These are phyloP conservation scores for Magnolia kwangsiensis DNA, from an alignment of 164 flowering plant genomes.

Conservation along the genomic window DNA sequence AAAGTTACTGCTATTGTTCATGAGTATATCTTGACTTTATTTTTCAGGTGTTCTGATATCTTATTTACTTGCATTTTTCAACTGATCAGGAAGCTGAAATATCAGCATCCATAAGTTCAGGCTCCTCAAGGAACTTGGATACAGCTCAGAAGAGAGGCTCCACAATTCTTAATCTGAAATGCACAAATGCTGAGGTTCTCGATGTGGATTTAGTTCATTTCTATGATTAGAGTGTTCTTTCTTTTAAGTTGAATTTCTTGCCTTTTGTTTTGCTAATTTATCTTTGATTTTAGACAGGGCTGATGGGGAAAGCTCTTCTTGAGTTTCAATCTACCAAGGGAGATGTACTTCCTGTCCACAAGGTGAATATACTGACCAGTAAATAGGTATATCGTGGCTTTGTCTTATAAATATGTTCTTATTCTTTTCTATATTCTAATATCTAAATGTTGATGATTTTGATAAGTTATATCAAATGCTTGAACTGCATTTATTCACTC, in stretches of 20 bases:
- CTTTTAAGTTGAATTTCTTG: background rate
- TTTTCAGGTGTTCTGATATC: background rate
- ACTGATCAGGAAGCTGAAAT: constrained; percentile 79
- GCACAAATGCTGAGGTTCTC: constrained; percentile 83
- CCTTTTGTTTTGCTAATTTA: constrained; percentile 1
- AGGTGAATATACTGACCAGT: constrained; percentile 37
- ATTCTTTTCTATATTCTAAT: too few species aligned
- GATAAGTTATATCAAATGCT: too few species aligned
- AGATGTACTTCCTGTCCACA: constrained; percentile 97
- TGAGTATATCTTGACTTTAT: background rate
- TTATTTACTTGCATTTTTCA: background rate
- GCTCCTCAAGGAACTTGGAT: constrained; percentile 64
- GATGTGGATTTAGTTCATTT: background rate
- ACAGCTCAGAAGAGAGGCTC: constrained; percentile 80
- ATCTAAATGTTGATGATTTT: too few species aligned
- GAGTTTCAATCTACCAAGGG: constrained; percentile 96
- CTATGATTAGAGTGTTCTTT: background rate
- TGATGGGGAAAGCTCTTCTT: constrained; percentile 89
- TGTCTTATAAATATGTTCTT: too few species aligned
- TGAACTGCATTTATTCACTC: too few species aligned
- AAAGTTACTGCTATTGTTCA: background rate
- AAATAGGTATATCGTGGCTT: background rate
- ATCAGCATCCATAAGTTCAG: constrained; percentile 63
- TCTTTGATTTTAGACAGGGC: constrained; percentile 56
- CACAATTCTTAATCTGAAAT: constrained; percentile 82